phyloP scores from a whole-genome alignment of 78 protist species.

The Emiliania huxleyi region DNA sequence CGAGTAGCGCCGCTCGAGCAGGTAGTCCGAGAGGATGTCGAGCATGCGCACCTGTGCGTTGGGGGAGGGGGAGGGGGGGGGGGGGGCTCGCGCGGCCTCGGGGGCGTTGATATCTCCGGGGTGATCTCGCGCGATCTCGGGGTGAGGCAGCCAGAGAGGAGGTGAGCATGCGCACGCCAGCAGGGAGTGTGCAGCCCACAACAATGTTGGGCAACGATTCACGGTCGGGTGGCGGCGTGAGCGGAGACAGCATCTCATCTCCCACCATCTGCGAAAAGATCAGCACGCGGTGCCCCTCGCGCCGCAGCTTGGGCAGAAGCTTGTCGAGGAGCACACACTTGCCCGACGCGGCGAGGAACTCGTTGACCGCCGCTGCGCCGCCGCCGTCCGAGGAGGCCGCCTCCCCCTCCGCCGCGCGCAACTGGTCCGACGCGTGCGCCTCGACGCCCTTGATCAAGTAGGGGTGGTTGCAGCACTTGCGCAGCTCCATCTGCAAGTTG shows the following conservation, averaged over 20 bases:
- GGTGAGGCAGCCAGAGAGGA: too few relatives aligned
- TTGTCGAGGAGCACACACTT: constrained; percentile 73
- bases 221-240: too few relatives aligned
- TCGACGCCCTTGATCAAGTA: constrained; percentile 78
- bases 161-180: too few relatives aligned
- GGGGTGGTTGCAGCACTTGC: constrained; percentile 96
- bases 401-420: not conserved
- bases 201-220: too few relatives aligned
- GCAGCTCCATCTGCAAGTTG: constrained; percentile 91
- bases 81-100: too few relatives aligned
- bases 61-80: too few relatives aligned
- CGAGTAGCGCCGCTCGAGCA: constrained; percentile 28
- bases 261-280: constrained; percentile 46
- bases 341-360: constrained; percentile 25
- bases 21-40: constrained; percentile 87
- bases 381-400: not conserved
- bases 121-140: too few relatives aligned
- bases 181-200: too few relatives aligned
- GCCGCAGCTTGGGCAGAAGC: constrained; percentile 40
- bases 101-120: too few relatives aligned
- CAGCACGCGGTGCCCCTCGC: constrained; percentile 49
- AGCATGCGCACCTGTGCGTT: too few relatives aligned
- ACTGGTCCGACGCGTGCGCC: not conserved
- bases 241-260: too few relatives aligned
- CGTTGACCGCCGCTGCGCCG: not conserved